phyloP scores from a whole-genome alignment of 2,329 filamentous ascomycete species.

The Graphiopsis chlorocephala region DNA sequence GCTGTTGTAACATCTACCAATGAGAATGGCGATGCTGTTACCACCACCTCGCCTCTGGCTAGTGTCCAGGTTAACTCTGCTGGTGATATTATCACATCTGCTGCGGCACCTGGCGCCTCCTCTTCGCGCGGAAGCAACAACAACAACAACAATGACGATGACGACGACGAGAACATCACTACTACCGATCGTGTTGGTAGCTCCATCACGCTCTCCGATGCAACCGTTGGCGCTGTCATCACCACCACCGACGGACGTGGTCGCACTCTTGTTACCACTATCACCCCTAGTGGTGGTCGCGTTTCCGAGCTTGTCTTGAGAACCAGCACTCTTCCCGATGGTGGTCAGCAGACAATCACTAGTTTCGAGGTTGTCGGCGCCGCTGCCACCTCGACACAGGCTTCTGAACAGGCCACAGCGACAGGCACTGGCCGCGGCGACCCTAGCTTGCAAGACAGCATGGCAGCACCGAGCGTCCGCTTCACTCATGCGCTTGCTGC shows the following conservation, averaged over 20 bases:
- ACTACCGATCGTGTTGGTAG: slow-evolving; percentile 42
- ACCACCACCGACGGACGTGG: slow-evolving; percentile 44
- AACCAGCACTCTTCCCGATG: slow-evolving; percentile 36
- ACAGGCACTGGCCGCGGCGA: slow-evolving; percentile 12
- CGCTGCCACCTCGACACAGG: slow-evolving; percentile 19
- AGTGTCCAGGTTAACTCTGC: slow-evolving; percentile 39
- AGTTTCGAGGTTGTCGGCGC: slow-evolving; percentile 43
- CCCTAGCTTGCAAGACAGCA: slow-evolving; percentile 40
- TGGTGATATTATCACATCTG: slow-evolving; percentile 38
- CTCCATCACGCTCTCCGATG: slow-evolving; percentile 35
- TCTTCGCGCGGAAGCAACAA: slow-evolving; percentile 19
- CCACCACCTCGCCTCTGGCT: slow-evolving; percentile 36
- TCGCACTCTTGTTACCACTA: slow-evolving; percentile 45
- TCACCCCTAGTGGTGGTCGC: slow-evolving; percentile 42
- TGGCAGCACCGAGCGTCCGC: slow-evolving; percentile 30
- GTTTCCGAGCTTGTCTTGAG: slow-evolving; percentile 41
- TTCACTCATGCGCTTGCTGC: slow-evolving; percentile 31
- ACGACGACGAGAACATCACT: slow-evolving; percentile 24
- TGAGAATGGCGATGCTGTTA: slow-evolving; percentile 36
- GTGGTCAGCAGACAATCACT: slow-evolving; percentile 41
- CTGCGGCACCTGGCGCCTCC: slow-evolving; percentile 36
- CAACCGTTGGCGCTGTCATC: slow-evolving; percentile 38
- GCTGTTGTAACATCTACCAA: slow-evolving; percentile 40
- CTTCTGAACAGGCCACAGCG: slow-evolving; percentile 17
- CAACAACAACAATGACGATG: slow-evolving; percentile 1